A percentile compares a stretch with the other conserved stretches of the same genome.
phyloP scores from a whole-genome alignment of 139 green algal genomes.

The Auxenochlorella pyrenoidosa region DNA sequence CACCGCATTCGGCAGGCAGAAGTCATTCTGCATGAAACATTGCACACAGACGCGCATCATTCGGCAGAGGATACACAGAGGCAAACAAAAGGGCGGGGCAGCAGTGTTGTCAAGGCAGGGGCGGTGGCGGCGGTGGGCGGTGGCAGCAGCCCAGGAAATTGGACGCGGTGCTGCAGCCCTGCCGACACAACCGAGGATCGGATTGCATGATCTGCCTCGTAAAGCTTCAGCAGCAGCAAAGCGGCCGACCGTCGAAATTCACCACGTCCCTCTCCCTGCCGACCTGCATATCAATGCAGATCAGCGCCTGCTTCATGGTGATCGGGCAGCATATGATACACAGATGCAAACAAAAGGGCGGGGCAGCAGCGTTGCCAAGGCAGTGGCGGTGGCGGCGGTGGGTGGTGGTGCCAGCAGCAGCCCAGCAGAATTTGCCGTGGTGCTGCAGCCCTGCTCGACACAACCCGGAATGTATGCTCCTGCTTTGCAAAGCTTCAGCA shows the following conservation, averaged over 20 bases:
- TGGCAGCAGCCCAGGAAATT: neutral
- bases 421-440: too few relatives aligned
- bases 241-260: too few relatives aligned
- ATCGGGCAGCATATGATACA: neutral
- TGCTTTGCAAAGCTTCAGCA: too few relatives aligned
- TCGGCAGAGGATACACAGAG: neutral
- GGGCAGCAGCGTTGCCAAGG: neutral
- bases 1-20: constrained; percentile 44
- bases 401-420: neutral
- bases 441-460: too few relatives aligned
- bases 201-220: too few relatives aligned
- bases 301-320: constrained; percentile 7
- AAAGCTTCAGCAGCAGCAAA: too few relatives aligned
- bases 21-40: constrained; percentile 62
- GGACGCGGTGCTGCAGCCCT: too few relatives aligned
- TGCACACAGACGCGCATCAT: too few relatives aligned
- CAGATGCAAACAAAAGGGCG: neutral
- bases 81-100: neutral
- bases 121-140: too few relatives aligned
- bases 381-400: too few relatives aligned
- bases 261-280: neutral
- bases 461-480: too few relatives aligned
- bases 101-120: neutral
- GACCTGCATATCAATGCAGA: constrained; percentile 31
- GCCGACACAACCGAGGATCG: too few relatives aligned